These are phyloP conservation scores for Geotrichum phurueaensis DNA, from an alignment of 1,139 yeast species.

Conservation along the genomic window DNA sequence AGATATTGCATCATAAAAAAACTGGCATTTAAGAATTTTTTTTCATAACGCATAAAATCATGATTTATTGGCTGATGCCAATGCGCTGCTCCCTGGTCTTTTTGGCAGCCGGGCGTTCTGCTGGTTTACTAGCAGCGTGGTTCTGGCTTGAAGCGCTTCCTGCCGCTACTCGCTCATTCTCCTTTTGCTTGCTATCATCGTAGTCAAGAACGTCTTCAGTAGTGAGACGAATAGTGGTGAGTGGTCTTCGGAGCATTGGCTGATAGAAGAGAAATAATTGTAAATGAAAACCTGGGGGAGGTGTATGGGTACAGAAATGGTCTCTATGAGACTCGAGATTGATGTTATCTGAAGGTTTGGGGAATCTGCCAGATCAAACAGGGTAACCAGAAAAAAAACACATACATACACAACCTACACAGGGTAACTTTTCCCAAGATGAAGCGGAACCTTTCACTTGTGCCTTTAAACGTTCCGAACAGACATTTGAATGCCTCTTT, in stretches of 20 bases:
- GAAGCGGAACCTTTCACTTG: background rate
- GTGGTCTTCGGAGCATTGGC: constrained; percentile 56
- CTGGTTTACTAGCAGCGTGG: background rate
- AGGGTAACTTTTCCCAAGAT: background rate
- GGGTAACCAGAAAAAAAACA: background rate
- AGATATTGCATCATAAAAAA: background rate
- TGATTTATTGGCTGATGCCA: constrained; percentile 4
- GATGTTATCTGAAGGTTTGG: background rate
- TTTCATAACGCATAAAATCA: background rate
- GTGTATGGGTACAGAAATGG: background rate
- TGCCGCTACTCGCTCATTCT: constrained; percentile 7
- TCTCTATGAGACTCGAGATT: background rate
- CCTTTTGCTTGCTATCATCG: constrained; percentile 41
- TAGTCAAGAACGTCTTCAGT: constrained; percentile 61
- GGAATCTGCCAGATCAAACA: background rate
- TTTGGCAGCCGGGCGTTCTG: background rate
- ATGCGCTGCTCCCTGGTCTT: constrained; percentile 14
- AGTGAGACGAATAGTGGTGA: constrained; percentile 57
- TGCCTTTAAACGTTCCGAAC: background rate
- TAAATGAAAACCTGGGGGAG: background rate
- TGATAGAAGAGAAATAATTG: background rate
- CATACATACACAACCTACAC: background rate
- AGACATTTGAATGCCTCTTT: background rate
- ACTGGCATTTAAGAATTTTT: background rate
- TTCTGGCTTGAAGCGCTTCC: background rate